A percentile compares a stretch with the other conserved stretches of the same genome.
These are phyloP conservation scores for Monascus ruber DNA, from an alignment of 2,329 filamentous ascomycete species.

Conservation along the genomic window DNA sequence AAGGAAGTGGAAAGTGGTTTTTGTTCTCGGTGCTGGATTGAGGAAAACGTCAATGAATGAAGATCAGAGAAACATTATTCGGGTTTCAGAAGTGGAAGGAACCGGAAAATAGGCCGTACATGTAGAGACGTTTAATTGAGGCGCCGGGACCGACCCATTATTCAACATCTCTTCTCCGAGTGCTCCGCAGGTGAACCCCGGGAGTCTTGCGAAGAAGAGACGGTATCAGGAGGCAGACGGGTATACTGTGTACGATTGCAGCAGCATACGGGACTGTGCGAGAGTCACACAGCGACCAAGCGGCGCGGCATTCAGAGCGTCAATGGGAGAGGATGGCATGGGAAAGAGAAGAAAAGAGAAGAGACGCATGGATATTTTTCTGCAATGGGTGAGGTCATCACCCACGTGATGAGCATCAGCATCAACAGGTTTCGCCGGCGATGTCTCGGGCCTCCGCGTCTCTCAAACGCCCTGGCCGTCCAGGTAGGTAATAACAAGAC, in stretches of 20 bases:
- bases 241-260: background rate
- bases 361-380: too few species aligned
- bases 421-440: too few species aligned
- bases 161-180: constrained; percentile 16
- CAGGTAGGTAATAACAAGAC: too few species aligned
- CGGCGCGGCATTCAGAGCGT: background rate
- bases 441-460: too few species aligned
- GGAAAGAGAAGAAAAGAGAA: too few species aligned
- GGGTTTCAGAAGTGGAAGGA: background rate
- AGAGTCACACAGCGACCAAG: constrained; percentile 1
- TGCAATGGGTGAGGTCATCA: background rate
- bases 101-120: constrained; percentile 10
- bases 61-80: background rate
- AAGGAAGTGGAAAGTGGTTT: constrained; percentile 64
- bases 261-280: constrained; percentile 1
- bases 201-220: background rate
- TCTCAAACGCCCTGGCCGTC: too few species aligned
- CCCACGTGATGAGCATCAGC: background rate
- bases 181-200: constrained; percentile 3
- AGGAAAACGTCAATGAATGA: too few species aligned
- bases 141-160: constrained; percentile 17
- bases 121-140: constrained; percentile 20
- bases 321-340: too few species aligned
- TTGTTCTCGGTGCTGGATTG: constrained; percentile 10
- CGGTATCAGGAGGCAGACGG: background rate